Conservation (phyloP, 225 moss, liverwort and hornwort genomes). For the Straminergon stramineum region DNA sequence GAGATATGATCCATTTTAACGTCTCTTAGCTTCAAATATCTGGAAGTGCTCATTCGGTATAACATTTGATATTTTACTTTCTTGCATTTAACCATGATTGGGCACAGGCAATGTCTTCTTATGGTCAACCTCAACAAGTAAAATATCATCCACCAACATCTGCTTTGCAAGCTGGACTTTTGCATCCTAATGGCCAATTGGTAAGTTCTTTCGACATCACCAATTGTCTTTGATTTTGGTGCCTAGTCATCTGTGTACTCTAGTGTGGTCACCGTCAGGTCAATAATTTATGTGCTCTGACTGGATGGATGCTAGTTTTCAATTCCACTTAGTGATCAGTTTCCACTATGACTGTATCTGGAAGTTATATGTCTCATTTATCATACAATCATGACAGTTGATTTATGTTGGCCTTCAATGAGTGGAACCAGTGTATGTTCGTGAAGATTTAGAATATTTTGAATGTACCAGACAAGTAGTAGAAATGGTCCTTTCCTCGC, state of each 20-base stretch:
- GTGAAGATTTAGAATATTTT: not conserved
- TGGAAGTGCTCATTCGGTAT: not conserved
- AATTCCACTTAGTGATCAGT: not conserved
- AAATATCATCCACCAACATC: constrained; percentile 63
- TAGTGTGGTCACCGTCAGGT: not conserved
- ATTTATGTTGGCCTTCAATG: not conserved
- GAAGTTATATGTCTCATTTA: not conserved
- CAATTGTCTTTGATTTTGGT: not conserved
- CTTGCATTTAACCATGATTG: not conserved
- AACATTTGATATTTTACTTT: not conserved
- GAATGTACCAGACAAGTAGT: not conserved
- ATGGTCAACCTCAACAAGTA: constrained; percentile 65
- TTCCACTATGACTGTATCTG: not conserved
- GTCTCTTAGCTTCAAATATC: not conserved
- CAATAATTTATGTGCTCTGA: not conserved
- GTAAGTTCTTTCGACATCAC: constrained; percentile 16
- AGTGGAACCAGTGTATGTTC: not conserved
- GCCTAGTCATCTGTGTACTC: not conserved
- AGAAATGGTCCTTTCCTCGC: not conserved
- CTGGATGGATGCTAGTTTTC: not conserved
- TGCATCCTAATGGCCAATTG: constrained; percentile 65
- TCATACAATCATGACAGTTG: not conserved
- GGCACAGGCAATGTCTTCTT: constrained; percentile 23
- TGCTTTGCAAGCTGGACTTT: constrained; percentile 63
- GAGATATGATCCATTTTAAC: not conserved